phyloP scores from a whole-genome alignment of 2,329 filamentous ascomycete species.

The Fusarium keratoplasticum region DNA sequence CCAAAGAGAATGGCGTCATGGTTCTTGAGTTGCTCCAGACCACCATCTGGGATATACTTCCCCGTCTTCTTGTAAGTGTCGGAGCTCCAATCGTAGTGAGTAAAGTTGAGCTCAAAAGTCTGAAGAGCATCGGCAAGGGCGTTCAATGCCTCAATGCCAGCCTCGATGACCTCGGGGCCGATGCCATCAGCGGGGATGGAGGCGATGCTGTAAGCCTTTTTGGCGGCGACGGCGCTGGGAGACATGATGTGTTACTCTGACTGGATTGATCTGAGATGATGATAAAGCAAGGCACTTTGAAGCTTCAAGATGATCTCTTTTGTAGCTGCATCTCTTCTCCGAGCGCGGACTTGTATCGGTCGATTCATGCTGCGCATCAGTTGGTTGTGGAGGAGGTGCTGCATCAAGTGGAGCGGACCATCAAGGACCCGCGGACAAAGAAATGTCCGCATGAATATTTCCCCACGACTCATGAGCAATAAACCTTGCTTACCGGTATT shows the following conservation, averaged over 20 bases:
- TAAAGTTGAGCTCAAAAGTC: constrained; percentile 71
- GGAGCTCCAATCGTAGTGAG: constrained; percentile 74
- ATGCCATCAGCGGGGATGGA: constrained; percentile 74
- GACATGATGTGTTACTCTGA: constrained; percentile 30
- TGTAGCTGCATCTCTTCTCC: constrained; percentile 16
- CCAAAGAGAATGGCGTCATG: constrained; percentile 73
- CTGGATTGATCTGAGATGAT: not conserved
- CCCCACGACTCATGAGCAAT: not conserved
- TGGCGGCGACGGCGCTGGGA: constrained; percentile 33
- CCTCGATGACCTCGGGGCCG: constrained; percentile 71
- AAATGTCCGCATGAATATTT: constrained; percentile 10
- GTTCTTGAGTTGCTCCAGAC: constrained; percentile 49
- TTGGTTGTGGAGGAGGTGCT: constrained; percentile 14
- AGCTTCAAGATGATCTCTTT: constrained; percentile 19
- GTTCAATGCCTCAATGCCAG: constrained; percentile 70
- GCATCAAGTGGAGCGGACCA: constrained; percentile 13
- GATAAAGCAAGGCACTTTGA: constrained; percentile 4
- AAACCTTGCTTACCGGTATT: not conserved
- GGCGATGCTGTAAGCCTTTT: constrained; percentile 63
- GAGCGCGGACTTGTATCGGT: constrained; percentile 16
- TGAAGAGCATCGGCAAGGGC: constrained; percentile 62
- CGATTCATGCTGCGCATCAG: constrained; percentile 18
- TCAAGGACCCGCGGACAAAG: constrained; percentile 26
- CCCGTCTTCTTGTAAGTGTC: constrained; percentile 74
- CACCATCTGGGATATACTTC: constrained; percentile 59